Evolutionary conservation across 202 grass and related monocot genomes (phyloP), one percentile per base, ranked within the genome.

Genomic region (Schoenoplectus triqueter): DNA sequence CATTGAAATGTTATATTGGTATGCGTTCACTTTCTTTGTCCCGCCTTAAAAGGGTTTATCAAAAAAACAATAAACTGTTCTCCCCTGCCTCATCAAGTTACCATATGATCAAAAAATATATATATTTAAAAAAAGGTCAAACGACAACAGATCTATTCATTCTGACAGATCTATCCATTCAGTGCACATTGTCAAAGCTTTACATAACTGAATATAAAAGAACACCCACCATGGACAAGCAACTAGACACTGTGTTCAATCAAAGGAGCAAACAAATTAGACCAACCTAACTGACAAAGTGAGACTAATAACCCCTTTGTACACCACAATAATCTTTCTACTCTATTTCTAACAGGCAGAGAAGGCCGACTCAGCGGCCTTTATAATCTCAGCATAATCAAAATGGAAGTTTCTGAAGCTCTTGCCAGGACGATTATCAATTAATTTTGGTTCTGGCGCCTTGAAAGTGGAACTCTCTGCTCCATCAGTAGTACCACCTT

Each of bases 391-490:
- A 3, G 75, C 84, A 0, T 83, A 79, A 85, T 98, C 91, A 56
- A 98, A 98, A 64, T 85, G 90, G 87, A 98, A 98, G 67, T 87
- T 95, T 90, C 95, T 89, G 85, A 98, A 98, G 83, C 92, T 98
- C 86, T 61, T 89, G 68, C 95, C 92, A 2, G 95, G 92, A 68
- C 89, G 86, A 80, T 71, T 92, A 63, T 93, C 92, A 15, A 62
- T 59, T 20, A 86, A 80, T 74, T 88, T 91, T 0, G 64, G 63
- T 11, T 92, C 92, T 54, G 95, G 80, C 80, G 68, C 86, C 62
- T 80, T 86, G 77, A 65, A 82, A 49, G 40, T 9, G 84, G 82
- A 41, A 56, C 18, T 68, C 10, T 45, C 71, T 9, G 9, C 39
- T n/a, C 5, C 80, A 51, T 90, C 85, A 74, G 78, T 70, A 1